Base-by-base conservation (phyloP, 2,329 filamentous ascomycete genomes). In the Onygenales sp. region DNA sequence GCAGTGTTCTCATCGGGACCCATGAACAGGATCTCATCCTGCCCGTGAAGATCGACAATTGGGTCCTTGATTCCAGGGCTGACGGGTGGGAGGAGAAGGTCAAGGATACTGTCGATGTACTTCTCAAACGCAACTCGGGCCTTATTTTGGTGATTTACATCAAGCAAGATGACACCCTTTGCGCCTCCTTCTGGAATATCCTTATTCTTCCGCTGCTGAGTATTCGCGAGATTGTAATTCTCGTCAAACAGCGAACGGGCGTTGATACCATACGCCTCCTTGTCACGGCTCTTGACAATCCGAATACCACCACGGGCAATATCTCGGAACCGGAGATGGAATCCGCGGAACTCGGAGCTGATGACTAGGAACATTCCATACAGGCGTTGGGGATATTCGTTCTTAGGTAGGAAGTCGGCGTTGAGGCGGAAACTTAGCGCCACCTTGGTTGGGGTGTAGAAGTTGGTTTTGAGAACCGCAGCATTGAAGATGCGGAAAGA, bases 281-380 rank as follows among this genome's bases (percentile, higher is more conserved):
- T 88, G 73, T 91, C 96, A 63, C 93, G 84, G 54, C 92, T 97
- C 78, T 97, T 97, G 72, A 98, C 93, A 58, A 98, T 98, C 60
- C 93, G 89, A 63, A 98, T 98, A 70, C 93, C 93, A 60, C 93
- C 93, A 67, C 93, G 88, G 50, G 93, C 87, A 65, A 98, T 95
- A 65, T 98, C 93, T 64, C 92, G 85, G 83, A 98, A 98, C 43
- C 93, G 88, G 13, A 98, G 81, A 70, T 98, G 93, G 78, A 98
- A 98, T 37, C 93, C 93, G 59, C 93, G 85, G 65, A 94, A 95
- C 73, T 98, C 93, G 9, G 93, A 92, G 64, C 89, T 90, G 70
- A 98, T 96, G 59, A 98, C 88, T 50, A 98, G 79, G 79, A 98
- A 98, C 93, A 98, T 98, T 59, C 93, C 93, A 63, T 93, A 98